phyloP scores from a whole-genome alignment of 225 moss, liverwort and hornwort genomes.

The Physcomitrium patens region DNA sequence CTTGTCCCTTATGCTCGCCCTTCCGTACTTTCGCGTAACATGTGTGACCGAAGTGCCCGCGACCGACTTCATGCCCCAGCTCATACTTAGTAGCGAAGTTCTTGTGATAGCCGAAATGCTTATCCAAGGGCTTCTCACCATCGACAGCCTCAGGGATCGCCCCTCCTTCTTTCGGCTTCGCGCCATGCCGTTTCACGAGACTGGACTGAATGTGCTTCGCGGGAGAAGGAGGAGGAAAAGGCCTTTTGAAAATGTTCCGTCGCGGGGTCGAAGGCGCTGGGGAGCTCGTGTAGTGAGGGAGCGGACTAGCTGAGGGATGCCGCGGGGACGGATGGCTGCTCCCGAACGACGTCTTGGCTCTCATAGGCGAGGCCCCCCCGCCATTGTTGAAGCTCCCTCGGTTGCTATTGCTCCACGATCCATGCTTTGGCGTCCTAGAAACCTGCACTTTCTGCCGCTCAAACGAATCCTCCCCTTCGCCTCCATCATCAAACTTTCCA shows the following conservation, averaged over 20 bases:
- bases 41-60: no score
- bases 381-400: slow-evolving; percentile 65
- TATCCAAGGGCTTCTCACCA: slow-evolving; percentile 87
- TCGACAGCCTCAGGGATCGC: slow-evolving; percentile 65
- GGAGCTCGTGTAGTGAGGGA: slow-evolving; percentile 76
- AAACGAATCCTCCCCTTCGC: slow-evolving; percentile 54
- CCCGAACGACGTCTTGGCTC: slow-evolving; percentile 59
- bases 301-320: slow-evolving; percentile 75
- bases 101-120: slow-evolving; percentile 85
- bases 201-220: slow-evolving; percentile 96
- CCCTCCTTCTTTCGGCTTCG: slow-evolving; percentile 76
- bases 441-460: slow-evolving; percentile 56
- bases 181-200: slow-evolving; percentile 85
- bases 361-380: slow-evolving; percentile 70
- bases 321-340: slow-evolving; percentile 72
- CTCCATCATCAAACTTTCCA: slow-evolving; percentile 69
- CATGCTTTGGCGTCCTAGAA: slow-evolving; percentile 51
- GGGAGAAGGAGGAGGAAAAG: slow-evolving; percentile 93
- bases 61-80: no score
- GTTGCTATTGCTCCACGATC: slow-evolving; percentile 41
- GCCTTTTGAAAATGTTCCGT: slow-evolving; percentile 64
- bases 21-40: no score
- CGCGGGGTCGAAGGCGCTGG: slow-evolving; percentile 84
- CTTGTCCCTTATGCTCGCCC: no score
- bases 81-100: slow-evolving; percentile 41